Base-by-base conservation (phyloP, 768 basidiomycete species). In the Mycena indigotica region DNA sequence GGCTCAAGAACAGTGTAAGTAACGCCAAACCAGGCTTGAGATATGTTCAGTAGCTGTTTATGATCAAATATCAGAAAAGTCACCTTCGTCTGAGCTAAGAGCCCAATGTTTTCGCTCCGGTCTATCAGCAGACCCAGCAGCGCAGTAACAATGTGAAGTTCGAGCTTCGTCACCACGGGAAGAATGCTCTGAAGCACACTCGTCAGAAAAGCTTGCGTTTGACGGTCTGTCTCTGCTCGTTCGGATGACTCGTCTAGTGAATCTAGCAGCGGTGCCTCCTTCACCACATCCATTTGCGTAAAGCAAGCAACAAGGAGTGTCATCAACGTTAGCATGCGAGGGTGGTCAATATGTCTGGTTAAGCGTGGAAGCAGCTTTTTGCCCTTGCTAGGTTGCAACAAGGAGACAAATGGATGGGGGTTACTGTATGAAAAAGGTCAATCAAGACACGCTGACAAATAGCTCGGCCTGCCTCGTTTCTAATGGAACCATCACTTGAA, bases 351-450 rank as follows among this genome's bases (percentile, higher is more conserved):
- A 64, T 94, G 89, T 19, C 95, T 88, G 10, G 93, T 87, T 15
- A 95, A 83, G 44, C 97, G 87, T 3, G 94, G 91, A 13, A 99
- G 79, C 24, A 99, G 81, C 59, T 87, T 88, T 77, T 98, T 98
- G 55, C 97, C 97, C 73, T 99, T 99, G 64, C 84, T 83, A 3
- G 92, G 88, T 19, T 81, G 82, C 48, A 99, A 81, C 29, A 99
- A 80, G 2, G 95, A 94, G 63, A 99, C 87, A 76, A 99, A 98
- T 2, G 97, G 97, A 75, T 99, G 97, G 2, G 96, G 96, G 61
- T 90, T 82, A 70, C 95, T 95, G 63, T 1, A 46, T 3, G 23
- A 4, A 38, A 23, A 32, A 44, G 45, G 45, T 23, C 4, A 17
- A 54, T 48, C 17, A 48, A 4, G 38, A 26, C 53, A 50, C 17